phyloP scores from a whole-genome alignment of 2,329 filamentous ascomycete species.

The Aureobasidium sp. region DNA sequence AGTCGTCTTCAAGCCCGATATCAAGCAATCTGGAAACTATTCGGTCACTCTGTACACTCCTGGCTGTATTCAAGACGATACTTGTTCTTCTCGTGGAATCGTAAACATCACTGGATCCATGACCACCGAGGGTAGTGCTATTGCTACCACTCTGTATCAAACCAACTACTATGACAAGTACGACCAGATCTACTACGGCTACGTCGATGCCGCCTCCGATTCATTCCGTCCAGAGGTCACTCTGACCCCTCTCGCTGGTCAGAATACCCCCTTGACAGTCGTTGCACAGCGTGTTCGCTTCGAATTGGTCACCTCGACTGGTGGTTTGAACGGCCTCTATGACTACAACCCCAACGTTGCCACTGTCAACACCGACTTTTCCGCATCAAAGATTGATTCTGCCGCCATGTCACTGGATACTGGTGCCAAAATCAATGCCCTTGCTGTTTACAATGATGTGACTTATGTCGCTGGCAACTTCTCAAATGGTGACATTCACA shows the following conservation, averaged over 20 bases:
- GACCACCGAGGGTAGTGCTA: slow-evolving; percentile 40
- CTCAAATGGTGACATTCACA: slow-evolving; percentile 57
- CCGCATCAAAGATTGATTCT: slow-evolving; percentile 65
- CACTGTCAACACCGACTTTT: slow-evolving; percentile 56
- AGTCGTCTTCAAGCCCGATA: slow-evolving; percentile 75
- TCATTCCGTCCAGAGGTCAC: slow-evolving; percentile 77
- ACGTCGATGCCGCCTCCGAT: slow-evolving; percentile 65
- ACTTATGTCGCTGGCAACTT: slow-evolving; percentile 83
- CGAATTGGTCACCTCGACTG: slow-evolving; percentile 63
- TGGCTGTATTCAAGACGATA: slow-evolving; percentile 73
- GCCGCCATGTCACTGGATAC: slow-evolving; percentile 63
- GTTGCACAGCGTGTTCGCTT: slow-evolving; percentile 90
- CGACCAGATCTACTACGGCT: slow-evolving; percentile 81
- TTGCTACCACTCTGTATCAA: slow-evolving; percentile 65
- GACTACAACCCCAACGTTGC: slow-evolving; percentile 69
- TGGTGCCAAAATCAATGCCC: slow-evolving; percentile 60
- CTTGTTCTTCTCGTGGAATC: slow-evolving; percentile 67
- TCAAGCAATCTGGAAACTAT: slow-evolving; percentile 86
- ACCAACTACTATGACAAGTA: slow-evolving; percentile 97
- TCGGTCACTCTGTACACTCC: slow-evolving; percentile 87
- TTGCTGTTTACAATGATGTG: slow-evolving; percentile 57
- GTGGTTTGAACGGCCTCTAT: slow-evolving; percentile 80
- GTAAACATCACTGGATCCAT: slow-evolving; percentile 75
- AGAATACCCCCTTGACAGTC: slow-evolving; percentile 60
- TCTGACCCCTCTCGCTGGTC: slow-evolving; percentile 60